These are phyloP conservation scores for Ceratobasidium sp. DNA, from an alignment of 1,284 basidiomycete species.

Conservation along the genomic window DNA sequence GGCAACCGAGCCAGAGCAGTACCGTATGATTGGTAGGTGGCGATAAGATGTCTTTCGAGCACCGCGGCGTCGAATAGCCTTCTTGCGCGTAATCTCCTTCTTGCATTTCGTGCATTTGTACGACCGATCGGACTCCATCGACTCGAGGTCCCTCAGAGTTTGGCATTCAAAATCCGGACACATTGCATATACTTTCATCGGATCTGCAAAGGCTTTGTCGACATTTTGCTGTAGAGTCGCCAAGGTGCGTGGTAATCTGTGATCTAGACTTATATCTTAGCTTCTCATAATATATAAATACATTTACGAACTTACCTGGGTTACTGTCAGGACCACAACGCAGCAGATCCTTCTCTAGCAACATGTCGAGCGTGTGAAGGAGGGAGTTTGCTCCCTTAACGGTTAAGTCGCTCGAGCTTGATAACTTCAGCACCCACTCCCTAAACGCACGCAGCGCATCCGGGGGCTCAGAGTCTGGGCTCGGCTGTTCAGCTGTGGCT, in stretches of 20 bases:
- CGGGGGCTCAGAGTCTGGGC: not conserved
- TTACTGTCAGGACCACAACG: slow-evolving; percentile 1
- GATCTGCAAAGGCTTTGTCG: no score
- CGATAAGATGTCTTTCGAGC: not conserved
- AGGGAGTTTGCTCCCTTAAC: not conserved
- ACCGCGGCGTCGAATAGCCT: not conserved
- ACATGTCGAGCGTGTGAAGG: not conserved
- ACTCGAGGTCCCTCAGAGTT: not conserved
- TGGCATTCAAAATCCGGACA: slow-evolving; percentile 20
- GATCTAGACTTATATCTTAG: no score
- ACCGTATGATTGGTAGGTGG: not conserved
- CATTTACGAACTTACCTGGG: not conserved
- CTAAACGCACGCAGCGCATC: not conserved
- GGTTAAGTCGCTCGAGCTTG: not conserved
- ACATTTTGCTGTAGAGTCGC: no score
- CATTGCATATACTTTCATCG: no score
- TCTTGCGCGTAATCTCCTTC: not conserved
- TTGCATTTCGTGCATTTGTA: not conserved
- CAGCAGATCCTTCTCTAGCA: not conserved
- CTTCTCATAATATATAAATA: no score
- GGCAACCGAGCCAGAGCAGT: not conserved
- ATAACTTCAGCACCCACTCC: not conserved
- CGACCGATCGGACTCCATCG: not conserved
- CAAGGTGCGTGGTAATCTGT: no score
- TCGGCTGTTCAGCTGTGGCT: no score